Percentiles rank a stretch among this genome's conserved stretches.
phyloP scores from a whole-genome alignment of 23 red algal species.

The Agarophyton chilense region DNA sequence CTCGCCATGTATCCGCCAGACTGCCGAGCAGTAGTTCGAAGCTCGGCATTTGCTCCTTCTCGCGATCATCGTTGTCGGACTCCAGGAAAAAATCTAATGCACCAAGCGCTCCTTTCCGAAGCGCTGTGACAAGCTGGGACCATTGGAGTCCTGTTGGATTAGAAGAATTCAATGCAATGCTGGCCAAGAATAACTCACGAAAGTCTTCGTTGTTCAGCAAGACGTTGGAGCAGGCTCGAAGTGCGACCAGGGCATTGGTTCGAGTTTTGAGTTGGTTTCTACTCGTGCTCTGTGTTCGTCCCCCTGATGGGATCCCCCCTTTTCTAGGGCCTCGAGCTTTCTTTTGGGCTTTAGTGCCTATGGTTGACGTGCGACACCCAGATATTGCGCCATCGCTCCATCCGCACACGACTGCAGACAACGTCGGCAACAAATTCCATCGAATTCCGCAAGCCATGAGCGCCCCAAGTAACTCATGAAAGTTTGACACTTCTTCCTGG shows the following conservation, averaged over 20 bases:
- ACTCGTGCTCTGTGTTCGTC: neutral
- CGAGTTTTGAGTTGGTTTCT: neutral
- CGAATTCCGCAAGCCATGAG: conserved; percentile 49
- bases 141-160: neutral
- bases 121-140: neutral
- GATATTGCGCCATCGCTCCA: conserved; percentile 46
- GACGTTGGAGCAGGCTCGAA: conserved; percentile 15
- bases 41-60: neutral
- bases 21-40: conserved; percentile 9
- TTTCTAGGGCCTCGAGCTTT: conserved; percentile 1
- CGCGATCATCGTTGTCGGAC: neutral
- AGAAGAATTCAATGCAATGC: neutral
- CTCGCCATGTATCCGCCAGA: neutral
- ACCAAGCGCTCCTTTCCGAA: conserved; percentile 43
- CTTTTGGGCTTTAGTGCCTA: conserved; percentile 2
- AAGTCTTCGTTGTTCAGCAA: conserved; percentile 14
- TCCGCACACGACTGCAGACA: conserved; percentile 32
- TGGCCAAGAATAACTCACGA: conserved; percentile 4
- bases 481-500: neutral
- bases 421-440: conserved; percentile 40
- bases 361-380: neutral
- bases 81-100: conserved; percentile 41
- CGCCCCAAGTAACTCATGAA: conserved; percentile 37
- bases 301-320: neutral
- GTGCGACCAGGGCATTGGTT: conserved; percentile 24